Evolutionary conservation across 768 basidiomycete genomes (phyloP).

Genomic region (Mycena polygramma): DNA sequence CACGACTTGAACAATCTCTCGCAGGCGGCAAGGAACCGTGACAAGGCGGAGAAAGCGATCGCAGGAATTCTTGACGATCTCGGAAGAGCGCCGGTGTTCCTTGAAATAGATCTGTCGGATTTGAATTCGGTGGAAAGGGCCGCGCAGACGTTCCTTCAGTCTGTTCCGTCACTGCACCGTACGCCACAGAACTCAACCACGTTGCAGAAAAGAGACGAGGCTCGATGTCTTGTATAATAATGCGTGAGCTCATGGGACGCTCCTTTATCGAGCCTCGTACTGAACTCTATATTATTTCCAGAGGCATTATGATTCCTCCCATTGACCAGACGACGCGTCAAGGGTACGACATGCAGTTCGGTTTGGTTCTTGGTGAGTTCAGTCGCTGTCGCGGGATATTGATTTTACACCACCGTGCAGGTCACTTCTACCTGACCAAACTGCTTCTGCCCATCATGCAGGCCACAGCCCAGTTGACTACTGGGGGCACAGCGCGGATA

Average conservation of each 20-base stretch:
- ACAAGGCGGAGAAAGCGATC: background rate
- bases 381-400: background rate
- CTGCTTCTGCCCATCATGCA: conserved; percentile 4
- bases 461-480: background rate
- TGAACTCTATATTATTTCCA: background rate
- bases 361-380: background rate
- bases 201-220: background rate
- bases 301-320: conserved; percentile 3
- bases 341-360: conserved; percentile 1
- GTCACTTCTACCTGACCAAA: conserved; percentile 15
- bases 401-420: background rate
- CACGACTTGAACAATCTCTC: too few species aligned
- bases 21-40: background rate
- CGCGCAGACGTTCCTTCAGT: background rate
- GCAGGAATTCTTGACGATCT: background rate
- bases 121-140: background rate
- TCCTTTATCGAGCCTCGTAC: background rate
- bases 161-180: background rate
- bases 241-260: background rate
- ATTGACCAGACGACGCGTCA: background rate
- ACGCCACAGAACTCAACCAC: background rate
- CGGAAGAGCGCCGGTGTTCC: background rate
- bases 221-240: conserved; percentile 5
- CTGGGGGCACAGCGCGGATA: background rate
- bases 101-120: background rate